These are phyloP conservation scores for Debaryomyces psychrophilus DNA, from an alignment of 1,139 yeast species.

Conservation along the genomic window DNA sequence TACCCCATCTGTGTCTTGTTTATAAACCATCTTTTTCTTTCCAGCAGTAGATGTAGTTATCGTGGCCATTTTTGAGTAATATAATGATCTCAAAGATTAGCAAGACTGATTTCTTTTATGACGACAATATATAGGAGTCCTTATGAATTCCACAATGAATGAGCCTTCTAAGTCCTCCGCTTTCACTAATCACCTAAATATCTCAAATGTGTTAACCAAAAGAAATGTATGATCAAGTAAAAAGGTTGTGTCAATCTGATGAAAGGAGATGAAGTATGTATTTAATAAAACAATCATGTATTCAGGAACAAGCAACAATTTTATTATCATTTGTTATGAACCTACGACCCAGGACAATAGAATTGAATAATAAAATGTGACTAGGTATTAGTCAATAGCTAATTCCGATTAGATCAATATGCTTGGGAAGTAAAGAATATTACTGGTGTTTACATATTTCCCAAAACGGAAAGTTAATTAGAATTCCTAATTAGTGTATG, in stretches of 20 bases:
- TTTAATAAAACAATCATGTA: neutral
- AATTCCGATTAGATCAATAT: neutral
- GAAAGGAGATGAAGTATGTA: neutral
- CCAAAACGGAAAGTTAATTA: conserved; percentile 7
- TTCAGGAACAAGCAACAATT: neutral
- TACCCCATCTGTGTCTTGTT: conserved; percentile 48
- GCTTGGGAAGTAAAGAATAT: neutral
- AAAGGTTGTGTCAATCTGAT: neutral
- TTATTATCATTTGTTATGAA: neutral
- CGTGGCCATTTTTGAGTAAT: conserved; percentile 13
- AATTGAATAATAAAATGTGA: neutral
- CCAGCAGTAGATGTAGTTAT: conserved; percentile 18
- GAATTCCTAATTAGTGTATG: neutral
- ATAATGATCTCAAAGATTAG: neutral
- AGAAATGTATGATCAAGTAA: neutral
- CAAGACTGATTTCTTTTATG: neutral
- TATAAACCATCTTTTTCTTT: conserved; percentile 38
- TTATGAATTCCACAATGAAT: neutral
- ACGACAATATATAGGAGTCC: neutral
- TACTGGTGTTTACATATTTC: conserved; percentile 6
- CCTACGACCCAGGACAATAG: neutral
- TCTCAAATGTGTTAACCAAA: neutral
- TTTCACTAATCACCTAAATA: neutral
- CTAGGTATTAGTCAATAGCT: neutral
- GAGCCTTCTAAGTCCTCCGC: neutral